Base-by-base conservation (phyloP, 805 yeast species). In the Yarrowia osloensis region DNA sequence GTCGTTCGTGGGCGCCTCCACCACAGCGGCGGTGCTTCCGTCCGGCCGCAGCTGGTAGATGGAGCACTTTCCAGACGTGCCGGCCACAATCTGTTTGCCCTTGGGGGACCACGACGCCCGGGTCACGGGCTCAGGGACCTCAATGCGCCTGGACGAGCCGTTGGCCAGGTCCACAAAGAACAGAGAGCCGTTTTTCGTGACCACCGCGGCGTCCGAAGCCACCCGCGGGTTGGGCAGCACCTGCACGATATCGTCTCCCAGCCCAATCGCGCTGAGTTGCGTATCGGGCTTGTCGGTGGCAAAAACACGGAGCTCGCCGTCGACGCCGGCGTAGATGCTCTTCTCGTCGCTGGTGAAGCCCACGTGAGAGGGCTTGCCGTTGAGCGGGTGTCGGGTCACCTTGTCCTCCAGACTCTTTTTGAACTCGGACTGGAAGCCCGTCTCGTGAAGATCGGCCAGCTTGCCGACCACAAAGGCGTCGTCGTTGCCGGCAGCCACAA, bases 41-140 rank as follows among this genome's bases (percentile, higher is more conserved):
- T 44, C 50, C 4, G 70, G 55, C 5, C 68, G 42, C 24, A 67
- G 66, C 40, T 68, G 70, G 28, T 26, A 17, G 29, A 74, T 62
- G 6, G 67, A 22, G 15, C 76, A 75, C 22, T 70, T 68, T 1
- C 29, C 28, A 33, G 33, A 21, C 5, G 50, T 35, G 17, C 74
- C 76, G 6, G 68, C 68, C 4, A 71, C 67, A 39, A 74, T n/a
- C 39, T 69, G 69, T 39, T 70, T 67, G 24, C 78, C 78, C 33
- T 70, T 65, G 3, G 68, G 69, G 4, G 77, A 70, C 77, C 76
- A 75, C n/a, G 67, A 44, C 11, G 69, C 40, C 4, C 70, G 67
- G 5, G 67, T 55, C 28, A 67, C 68, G 21, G 68, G 42, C 4
- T 29, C 62, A 7, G 68, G 52, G 19, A 66, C 44, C 17, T 33